These are phyloP conservation scores for Fraxinus xanthoxyloides DNA, from an alignment of 305 asterid genomes.

Conservation along the genomic window DNA sequence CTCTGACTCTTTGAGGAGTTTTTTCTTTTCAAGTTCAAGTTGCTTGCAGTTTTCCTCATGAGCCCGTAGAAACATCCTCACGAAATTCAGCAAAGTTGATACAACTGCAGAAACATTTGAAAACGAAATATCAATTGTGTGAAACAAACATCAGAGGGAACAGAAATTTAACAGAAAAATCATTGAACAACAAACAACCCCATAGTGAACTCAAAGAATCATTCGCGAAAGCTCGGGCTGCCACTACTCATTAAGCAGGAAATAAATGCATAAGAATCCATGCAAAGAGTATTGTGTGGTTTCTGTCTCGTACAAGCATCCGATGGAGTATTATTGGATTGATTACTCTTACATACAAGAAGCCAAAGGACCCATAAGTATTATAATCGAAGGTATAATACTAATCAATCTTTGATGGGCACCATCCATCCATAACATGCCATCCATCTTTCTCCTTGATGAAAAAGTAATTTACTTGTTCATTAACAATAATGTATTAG, in stretches of 20 bases:
- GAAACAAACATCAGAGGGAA: background rate
- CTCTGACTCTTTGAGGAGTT: constrained; percentile 60
- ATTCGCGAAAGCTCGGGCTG: background rate
- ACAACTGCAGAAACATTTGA: constrained; percentile 54
- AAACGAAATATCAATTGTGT: constrained; percentile 5
- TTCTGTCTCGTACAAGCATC: background rate
- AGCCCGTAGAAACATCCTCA: constrained; percentile 66
- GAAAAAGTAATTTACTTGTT: background rate
- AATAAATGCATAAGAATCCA: background rate
- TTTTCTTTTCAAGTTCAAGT: constrained; percentile 69
- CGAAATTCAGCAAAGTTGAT: constrained; percentile 66
- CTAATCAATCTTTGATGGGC: background rate
- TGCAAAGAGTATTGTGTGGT: background rate
- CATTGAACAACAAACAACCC: background rate
- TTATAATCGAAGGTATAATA: background rate
- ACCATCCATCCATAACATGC: background rate
- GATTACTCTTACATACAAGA: background rate
- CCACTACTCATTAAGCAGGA: background rate
- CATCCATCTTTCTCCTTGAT: background rate
- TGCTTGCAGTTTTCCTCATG: constrained; percentile 77
- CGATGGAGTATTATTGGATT: background rate
- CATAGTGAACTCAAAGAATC: background rate
- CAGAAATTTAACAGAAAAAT: background rate
- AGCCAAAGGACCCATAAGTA: background rate
- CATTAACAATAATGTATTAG: background rate